These are phyloP conservation scores for Bromus sterilis DNA, from an alignment of 176 grass and related monocot species.

Conservation along the genomic window DNA sequence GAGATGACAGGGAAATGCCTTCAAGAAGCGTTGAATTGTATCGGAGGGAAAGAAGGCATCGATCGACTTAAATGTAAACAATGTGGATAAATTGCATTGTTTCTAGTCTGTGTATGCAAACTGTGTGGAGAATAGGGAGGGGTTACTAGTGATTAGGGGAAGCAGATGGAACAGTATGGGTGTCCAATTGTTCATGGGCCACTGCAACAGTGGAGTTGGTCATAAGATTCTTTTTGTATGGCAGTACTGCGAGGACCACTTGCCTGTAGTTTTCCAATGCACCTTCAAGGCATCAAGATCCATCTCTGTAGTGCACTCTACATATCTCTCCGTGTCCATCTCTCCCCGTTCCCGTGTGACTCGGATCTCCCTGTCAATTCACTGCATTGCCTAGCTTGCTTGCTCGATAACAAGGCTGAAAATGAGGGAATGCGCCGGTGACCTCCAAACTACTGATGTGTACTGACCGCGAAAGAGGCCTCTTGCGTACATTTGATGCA, in stretches of 20 bases:
- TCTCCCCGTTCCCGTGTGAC: not conserved
- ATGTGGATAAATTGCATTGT: not conserved
- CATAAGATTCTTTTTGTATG: constrained; percentile 49
- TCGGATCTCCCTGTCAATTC: not conserved
- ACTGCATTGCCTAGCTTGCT: not conserved
- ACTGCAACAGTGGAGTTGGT: constrained; percentile 1
- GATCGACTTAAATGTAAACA: not conserved
- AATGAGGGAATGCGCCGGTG: not conserved
- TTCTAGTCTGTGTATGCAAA: not conserved
- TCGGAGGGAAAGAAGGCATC: not conserved
- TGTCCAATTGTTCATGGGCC: not conserved
- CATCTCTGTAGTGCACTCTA: not conserved
- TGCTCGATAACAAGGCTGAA: constrained; percentile 1
- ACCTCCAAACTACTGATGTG: not conserved
- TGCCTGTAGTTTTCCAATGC: not conserved
- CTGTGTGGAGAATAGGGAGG: not conserved
- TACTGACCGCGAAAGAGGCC: not conserved
- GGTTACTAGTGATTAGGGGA: not conserved
- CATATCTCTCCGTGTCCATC: not conserved
- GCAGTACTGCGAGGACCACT: constrained; percentile 26
- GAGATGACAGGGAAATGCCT: not conserved
- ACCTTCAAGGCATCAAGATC: constrained; percentile 22
- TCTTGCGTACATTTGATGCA: not conserved
- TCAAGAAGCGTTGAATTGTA: not conserved
- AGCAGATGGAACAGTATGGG: constrained; percentile 30